A percentile compares a stretch with the other conserved stretches of the same genome.
phyloP scores from a whole-genome alignment of 139 green algal genomes.

The Volvox africanus region DNA sequence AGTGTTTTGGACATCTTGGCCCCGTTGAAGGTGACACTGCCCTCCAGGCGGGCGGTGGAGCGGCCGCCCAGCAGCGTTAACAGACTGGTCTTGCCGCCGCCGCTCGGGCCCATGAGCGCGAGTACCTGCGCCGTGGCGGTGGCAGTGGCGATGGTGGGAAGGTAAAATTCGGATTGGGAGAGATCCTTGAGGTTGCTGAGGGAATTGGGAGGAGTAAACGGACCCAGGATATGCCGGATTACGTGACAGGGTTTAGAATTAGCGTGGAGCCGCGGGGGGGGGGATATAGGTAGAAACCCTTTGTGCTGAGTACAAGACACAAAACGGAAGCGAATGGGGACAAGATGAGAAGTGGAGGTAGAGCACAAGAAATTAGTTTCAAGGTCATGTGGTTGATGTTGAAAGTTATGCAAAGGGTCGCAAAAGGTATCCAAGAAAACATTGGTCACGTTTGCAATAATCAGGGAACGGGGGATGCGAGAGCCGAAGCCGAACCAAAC shows the following conservation, averaged over 20 bases:
- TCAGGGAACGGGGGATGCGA: too few relatives aligned
- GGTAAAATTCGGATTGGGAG: background rate
- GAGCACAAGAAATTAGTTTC: background rate
- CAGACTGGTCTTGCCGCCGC: slow-evolving; percentile 86
- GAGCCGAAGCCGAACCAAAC: too few relatives aligned
- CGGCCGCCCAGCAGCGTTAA: slow-evolving; percentile 79
- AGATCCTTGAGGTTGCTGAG: background rate
- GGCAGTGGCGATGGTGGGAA: too few relatives aligned
- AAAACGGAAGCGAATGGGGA: background rate
- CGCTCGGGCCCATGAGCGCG: slow-evolving; percentile 73
- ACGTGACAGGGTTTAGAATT: background rate
- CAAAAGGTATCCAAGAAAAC: too few relatives aligned
- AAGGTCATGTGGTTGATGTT: too few relatives aligned
- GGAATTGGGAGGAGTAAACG: background rate
- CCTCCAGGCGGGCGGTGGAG: slow-evolving; percentile 58
- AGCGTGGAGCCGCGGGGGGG: background rate
- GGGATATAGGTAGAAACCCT: background rate
- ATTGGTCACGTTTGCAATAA: too few relatives aligned
- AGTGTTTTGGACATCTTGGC: slow-evolving; percentile 71
- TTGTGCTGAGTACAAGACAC: too few relatives aligned
- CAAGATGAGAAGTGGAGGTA: background rate
- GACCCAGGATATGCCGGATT: too few relatives aligned
- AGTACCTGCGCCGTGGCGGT: slow-evolving; percentile 10
- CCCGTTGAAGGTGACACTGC: slow-evolving; percentile 83
- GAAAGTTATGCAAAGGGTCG: too few relatives aligned